Conservation (phyloP, 345 rosid genomes). For the Moricandia moricandioides region DNA sequence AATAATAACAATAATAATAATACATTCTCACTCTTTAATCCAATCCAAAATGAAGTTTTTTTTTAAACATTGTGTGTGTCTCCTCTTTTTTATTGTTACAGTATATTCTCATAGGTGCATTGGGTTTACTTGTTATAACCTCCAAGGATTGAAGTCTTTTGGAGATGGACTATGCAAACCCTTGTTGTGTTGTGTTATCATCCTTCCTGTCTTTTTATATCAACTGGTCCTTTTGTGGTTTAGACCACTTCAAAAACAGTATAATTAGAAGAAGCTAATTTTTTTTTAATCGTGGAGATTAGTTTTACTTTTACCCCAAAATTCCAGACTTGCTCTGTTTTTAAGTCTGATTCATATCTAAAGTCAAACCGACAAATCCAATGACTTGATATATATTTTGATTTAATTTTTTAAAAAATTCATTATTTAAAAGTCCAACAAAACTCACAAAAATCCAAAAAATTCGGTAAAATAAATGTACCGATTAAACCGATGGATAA, state of each 20-base stretch:
- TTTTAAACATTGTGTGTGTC: not conserved
- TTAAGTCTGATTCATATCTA: no score
- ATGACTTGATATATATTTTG: no score
- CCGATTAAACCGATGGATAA: no score
- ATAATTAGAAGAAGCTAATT: slow-evolving; percentile 23
- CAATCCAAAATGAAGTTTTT: not conserved
- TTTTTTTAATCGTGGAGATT: slow-evolving; percentile 3
- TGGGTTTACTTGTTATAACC: slow-evolving; percentile 85
- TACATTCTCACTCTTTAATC: not conserved
- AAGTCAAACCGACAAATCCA: no score
- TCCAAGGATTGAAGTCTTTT: slow-evolving; percentile 65
- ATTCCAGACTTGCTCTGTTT: not conserved
- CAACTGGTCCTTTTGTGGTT: slow-evolving; percentile 30
- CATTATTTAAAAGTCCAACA: no score
- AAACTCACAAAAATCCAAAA: no score
- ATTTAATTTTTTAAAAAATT: no score
- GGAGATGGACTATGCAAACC: slow-evolving; percentile 15
- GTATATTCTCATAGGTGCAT: slow-evolving; percentile 81
- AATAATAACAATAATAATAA: not conserved
- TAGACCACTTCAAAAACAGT: slow-evolving; percentile 19
- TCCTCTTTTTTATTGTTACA: slow-evolving; percentile 38
- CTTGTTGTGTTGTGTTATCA: not conserved
- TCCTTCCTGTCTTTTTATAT: slow-evolving; percentile 9
- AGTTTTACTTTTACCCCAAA: not conserved
- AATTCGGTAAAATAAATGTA: no score